Percentiles rank a stretch among this genome's conserved stretches.
Evolutionary conservation across 176 grass and related monocot species (phyloP).

Genomic region (Juncus inflexus): DNA sequence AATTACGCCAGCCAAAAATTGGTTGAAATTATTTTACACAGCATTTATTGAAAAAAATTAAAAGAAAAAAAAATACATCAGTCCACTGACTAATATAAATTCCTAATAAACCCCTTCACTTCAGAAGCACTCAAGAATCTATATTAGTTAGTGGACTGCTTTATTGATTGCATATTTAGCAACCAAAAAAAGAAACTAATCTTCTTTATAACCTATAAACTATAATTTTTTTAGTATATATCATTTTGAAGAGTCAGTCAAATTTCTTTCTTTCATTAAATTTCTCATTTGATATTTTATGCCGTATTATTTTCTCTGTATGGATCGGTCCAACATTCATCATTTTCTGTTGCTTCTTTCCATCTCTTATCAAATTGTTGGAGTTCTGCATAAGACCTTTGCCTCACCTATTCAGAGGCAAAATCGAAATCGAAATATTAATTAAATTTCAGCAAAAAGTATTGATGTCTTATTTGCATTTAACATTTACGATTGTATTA

Average conservation of each 20-base stretch:
- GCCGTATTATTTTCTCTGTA: slow-evolving; percentile 33
- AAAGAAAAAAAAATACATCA: slow-evolving; percentile 5
- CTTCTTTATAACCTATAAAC: too few species aligned
- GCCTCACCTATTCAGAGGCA: slow-evolving; percentile 41
- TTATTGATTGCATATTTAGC: slow-evolving; percentile 1
- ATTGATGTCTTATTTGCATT: too few species aligned
- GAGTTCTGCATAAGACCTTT: slow-evolving; percentile 62
- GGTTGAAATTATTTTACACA: background rate
- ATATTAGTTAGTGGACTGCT: slow-evolving; percentile 18
- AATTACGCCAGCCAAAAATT: slow-evolving; percentile 3
- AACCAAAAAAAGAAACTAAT: background rate
- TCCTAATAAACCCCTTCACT: slow-evolving; percentile 4
- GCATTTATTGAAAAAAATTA: too few species aligned
- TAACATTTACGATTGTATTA: background rate
- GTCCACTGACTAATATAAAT: slow-evolving; percentile 25
- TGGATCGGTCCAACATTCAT: slow-evolving; percentile 68
- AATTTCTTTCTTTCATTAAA: background rate
- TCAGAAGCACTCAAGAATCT: slow-evolving; percentile 16
- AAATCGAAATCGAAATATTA: slow-evolving; percentile 7
- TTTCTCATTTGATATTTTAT: slow-evolving; percentile 3
- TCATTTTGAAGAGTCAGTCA: background rate
- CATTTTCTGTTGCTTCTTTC: slow-evolving; percentile 51
- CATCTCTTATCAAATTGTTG: slow-evolving; percentile 65
- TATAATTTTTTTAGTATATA: background rate
- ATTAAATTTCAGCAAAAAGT: background rate